Evolutionary conservation across 2,329 filamentous ascomycete species (phyloP).

Genomic region (Colletotrichum orchidophilum): DNA sequence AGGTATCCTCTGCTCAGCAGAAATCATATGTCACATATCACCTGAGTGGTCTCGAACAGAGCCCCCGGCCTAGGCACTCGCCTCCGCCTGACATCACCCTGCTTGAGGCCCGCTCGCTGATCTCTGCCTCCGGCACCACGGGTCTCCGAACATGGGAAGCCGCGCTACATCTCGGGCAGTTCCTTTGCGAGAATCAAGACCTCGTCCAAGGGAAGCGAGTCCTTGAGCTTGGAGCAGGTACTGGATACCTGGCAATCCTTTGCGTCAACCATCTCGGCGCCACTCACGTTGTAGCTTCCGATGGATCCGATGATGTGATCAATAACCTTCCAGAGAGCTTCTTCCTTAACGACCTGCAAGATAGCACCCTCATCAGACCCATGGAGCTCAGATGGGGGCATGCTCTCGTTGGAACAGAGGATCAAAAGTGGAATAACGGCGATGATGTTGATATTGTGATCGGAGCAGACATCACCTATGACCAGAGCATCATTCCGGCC

Average conservation of each 20-base stretch:
- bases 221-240: constrained; percentile 80
- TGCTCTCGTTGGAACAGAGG: constrained; percentile 66
- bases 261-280: constrained; percentile 74
- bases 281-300: constrained; percentile 71
- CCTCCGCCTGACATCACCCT: constrained; percentile 61
- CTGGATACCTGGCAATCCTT: constrained; percentile 78
- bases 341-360: constrained; percentile 72
- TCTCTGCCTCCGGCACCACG: constrained; percentile 77
- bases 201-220: constrained; percentile 65
- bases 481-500: constrained; percentile 68
- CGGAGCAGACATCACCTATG: constrained; percentile 83
- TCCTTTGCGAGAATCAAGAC: constrained; percentile 61
- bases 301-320: constrained; percentile 79
- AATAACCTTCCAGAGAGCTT: constrained; percentile 73
- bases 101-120: constrained; percentile 73
- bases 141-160: constrained; percentile 86
- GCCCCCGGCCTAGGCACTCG: neutral
- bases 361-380: constrained; percentile 50
- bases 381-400: constrained; percentile 73
- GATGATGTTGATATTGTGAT: constrained; percentile 69
- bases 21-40: constrained; percentile 81
- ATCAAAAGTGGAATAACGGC: constrained; percentile 60
- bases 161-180: constrained; percentile 76
- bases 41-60: constrained; percentile 47
- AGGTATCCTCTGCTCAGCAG: constrained; percentile 72